Evolutionary conservation across 2,329 filamentous ascomycete genomes (phyloP), one percentile per base, ranked within the genome.

Genomic region (Ramichloridium luteum): DNA sequence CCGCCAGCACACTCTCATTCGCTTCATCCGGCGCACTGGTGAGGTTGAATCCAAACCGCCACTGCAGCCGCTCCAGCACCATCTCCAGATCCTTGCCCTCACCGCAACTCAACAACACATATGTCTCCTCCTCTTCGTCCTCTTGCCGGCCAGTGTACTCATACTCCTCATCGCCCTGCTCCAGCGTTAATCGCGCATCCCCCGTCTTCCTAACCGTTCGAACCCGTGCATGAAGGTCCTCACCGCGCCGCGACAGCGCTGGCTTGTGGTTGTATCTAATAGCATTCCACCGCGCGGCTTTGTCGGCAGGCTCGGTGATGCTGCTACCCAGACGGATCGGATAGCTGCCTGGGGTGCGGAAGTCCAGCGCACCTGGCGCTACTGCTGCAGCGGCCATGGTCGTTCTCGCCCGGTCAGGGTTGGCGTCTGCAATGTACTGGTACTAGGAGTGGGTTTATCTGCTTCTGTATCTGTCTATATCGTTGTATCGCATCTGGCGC

Each of bases 31-130:
- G 81, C 10, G 74, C 74, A 34, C 69, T 73, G 31, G 72, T 74
- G 32, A 93, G 60, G 55, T 93, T 94, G 77, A 93, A 86, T 49
- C 83, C 77, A 58, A 93, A 80, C 23, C 77, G 76, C n/a, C 77
- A 79, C 51, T 83, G 74, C 33, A 94, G 64, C 31, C 74, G 75
- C 60, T 94, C 84, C 33, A 94, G 68, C 23, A 47, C 35, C 29
- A 44, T 38, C 28, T 49, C 47, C 16, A 33, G 42, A 11, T 44
- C 37, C 31, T 45, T 46, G 3, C 46, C 49, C 6, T 42, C 39
- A 10, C 41, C 45, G 14, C 37, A 34, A 2, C 44, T n/a, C 3
- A 53, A 35, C 27, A 54, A 31, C 16, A 90, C 74, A 44, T 90
- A 90, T 34, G 70, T 77, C n/a, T n/a, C n/a, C 49, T 88, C 74